Percentiles rank a stretch among this genome's conserved stretches.
Conservation (phyloP, 1,284 basidiomycete genomes). For the Ceratobasidium theobromae region DNA sequence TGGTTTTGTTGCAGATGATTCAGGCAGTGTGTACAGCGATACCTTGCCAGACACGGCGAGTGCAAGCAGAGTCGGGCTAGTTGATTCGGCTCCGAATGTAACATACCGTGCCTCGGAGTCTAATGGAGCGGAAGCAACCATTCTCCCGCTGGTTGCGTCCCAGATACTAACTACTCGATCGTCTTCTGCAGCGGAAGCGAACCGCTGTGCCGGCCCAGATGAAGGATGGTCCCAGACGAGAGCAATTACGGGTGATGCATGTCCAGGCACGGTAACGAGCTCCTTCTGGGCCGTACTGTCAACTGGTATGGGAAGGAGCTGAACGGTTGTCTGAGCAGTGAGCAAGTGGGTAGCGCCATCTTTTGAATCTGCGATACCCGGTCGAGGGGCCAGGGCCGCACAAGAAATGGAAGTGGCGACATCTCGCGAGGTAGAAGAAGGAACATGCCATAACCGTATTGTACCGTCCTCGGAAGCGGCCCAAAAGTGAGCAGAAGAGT, state of each 20-base stretch:
- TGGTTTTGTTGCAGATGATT: slow-evolving; percentile 50
- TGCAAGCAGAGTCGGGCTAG: slow-evolving; percentile 54
- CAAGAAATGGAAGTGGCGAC: slow-evolving; percentile 54
- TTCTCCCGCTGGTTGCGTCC: slow-evolving; percentile 57
- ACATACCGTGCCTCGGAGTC: slow-evolving; percentile 66
- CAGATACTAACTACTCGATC: slow-evolving; percentile 76
- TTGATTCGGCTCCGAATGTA: slow-evolving; percentile 46
- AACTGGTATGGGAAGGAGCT: slow-evolving; percentile 48
- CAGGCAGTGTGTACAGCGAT: slow-evolving; percentile 61
- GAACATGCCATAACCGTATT: slow-evolving; percentile 59
- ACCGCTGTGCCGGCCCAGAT: slow-evolving; percentile 40
- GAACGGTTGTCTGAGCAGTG: slow-evolving; percentile 61
- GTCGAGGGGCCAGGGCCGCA: slow-evolving; percentile 49
- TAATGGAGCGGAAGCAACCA: slow-evolving; percentile 64
- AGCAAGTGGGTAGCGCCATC: slow-evolving; percentile 51
- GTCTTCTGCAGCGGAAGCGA: slow-evolving; percentile 70
- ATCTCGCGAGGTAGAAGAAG: slow-evolving; percentile 47
- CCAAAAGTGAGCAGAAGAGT: slow-evolving; percentile 46
- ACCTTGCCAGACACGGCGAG: slow-evolving; percentile 68
- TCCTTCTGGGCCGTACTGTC: slow-evolving; percentile 46
- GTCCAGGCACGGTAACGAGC: slow-evolving; percentile 61
- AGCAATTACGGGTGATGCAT: slow-evolving; percentile 58
- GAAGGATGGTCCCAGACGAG: slow-evolving; percentile 53
- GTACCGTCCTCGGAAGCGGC: slow-evolving; percentile 59
- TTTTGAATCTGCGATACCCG: slow-evolving; percentile 36